Evolutionary conservation across 2,329 filamentous ascomycete species (phyloP).

Genomic region (Helminthosporium solani): DNA sequence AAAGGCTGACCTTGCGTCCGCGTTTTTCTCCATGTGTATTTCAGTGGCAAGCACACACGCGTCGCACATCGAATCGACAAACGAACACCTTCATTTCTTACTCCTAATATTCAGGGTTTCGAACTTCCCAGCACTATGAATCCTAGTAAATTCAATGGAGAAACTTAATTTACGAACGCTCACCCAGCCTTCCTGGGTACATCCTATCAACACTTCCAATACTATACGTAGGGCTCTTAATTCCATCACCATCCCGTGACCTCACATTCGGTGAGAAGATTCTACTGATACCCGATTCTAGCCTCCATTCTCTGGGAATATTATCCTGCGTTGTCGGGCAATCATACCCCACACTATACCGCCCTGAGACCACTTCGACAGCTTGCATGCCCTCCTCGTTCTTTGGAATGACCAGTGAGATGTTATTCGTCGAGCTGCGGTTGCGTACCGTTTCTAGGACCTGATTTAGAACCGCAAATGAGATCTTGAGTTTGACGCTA

Average conservation of each 20-base stretch:
- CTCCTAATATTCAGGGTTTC: too few species aligned
- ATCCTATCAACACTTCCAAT: background rate
- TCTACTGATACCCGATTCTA: too few species aligned
- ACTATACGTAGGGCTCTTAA: background rate
- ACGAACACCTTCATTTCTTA: too few species aligned
- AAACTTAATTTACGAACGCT: background rate
- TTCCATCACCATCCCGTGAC: background rate
- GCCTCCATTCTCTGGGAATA: background rate
- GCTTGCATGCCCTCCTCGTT: background rate
- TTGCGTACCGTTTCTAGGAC: background rate
- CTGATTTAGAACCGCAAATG: conserved; percentile 52
- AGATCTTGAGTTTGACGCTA: conserved; percentile 51
- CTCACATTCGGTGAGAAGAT: background rate
- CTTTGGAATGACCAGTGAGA: background rate
- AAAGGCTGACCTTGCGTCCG: too few species aligned
- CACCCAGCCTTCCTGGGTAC: background rate
- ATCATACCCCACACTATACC: background rate
- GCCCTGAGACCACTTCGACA: background rate
- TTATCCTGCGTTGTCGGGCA: background rate
- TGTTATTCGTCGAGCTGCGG: background rate
- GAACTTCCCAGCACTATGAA: too few species aligned
- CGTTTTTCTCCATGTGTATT: too few species aligned
- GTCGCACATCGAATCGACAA: too few species aligned
- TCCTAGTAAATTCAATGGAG: too few species aligned
- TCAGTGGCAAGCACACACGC: too few species aligned